Percentiles rank a stretch among this genome's conserved stretches.
These are phyloP conservation scores for Penicillium subrubescens DNA, from an alignment of 495 filamentous ascomycete species.

Conservation along the genomic window DNA sequence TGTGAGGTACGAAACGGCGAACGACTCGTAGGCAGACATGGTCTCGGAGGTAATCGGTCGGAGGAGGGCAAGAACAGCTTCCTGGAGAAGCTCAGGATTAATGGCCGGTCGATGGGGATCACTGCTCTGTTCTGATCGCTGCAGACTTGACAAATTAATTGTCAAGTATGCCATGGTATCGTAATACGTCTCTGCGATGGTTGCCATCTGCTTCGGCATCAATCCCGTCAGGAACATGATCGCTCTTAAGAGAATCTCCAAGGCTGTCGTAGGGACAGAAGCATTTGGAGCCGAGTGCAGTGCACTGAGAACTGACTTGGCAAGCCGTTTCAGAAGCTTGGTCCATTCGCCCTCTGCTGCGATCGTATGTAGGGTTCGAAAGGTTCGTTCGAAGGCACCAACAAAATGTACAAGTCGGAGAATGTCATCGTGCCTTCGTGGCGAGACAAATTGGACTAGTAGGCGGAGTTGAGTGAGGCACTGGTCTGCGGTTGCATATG, in stretches of 20 bases:
- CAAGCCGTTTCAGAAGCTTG: conserved; percentile 48
- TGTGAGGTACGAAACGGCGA: conserved; percentile 56
- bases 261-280: conserved; percentile 22
- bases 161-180: conserved; percentile 45
- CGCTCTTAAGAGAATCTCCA: conserved; percentile 42
- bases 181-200: conserved; percentile 46
- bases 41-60: conserved; percentile 49
- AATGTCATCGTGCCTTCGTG: conserved; percentile 38
- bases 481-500: conserved; percentile 52
- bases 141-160: conserved; percentile 29
- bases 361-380: conserved; percentile 40
- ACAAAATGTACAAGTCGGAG: conserved; percentile 49
- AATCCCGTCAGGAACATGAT: conserved; percentile 41
- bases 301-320: conserved; percentile 45
- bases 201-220: conserved; percentile 53
- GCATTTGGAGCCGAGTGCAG: conserved; percentile 35
- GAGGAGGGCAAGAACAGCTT: conserved; percentile 52
- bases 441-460: conserved; percentile 50
- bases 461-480: conserved; percentile 51
- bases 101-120: not conserved
- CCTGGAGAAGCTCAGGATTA: conserved; percentile 24
- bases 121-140: not conserved
- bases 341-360: conserved; percentile 51
- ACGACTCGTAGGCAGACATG: conserved; percentile 57
- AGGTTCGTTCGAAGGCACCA: conserved; percentile 43